Evolutionary conservation across 129 eudicot species (phyloP).

Genomic region (Lonicera japonica): DNA sequence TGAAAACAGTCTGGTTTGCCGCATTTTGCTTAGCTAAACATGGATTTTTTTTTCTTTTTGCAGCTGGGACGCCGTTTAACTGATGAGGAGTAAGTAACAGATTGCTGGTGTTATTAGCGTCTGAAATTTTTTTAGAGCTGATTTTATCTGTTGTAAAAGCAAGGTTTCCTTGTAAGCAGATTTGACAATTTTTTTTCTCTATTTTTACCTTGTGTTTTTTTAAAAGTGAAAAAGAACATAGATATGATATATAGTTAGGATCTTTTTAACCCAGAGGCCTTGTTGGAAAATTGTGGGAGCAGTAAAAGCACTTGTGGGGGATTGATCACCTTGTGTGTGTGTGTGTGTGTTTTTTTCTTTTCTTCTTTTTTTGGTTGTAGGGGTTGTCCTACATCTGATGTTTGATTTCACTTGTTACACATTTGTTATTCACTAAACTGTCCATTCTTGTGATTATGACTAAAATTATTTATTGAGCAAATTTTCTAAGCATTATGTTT

Average conservation of each 20-base stretch:
- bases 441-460: constrained; percentile 1
- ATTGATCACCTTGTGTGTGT: neutral
- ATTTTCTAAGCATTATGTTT: neutral
- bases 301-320: constrained; percentile 15
- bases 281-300: constrained; percentile 15
- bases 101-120: neutral
- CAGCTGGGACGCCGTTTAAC: constrained; percentile 23
- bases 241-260: constrained; percentile 11
- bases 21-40: neutral
- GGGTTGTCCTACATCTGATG: constrained; percentile 5
- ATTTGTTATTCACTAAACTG: constrained; percentile 18
- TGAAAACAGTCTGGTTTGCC: neutral
- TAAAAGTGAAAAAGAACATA: constrained; percentile 13
- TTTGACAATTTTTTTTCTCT: constrained; percentile 28
- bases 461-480: neutral
- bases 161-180: constrained; percentile 9
- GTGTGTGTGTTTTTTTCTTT: neutral
- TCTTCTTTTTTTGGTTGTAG: neutral
- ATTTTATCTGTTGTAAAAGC: constrained; percentile 19
- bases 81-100: constrained; percentile 14
- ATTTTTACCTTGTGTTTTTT: constrained; percentile 17
- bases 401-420: constrained; percentile 11
- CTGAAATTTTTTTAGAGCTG: constrained; percentile 4
- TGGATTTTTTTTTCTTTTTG: constrained; percentile 9
- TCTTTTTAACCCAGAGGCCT: constrained; percentile 2